Conservation (phyloP, 2,329 filamentous ascomycete species). For the Aureobasidium namibiae region DNA sequence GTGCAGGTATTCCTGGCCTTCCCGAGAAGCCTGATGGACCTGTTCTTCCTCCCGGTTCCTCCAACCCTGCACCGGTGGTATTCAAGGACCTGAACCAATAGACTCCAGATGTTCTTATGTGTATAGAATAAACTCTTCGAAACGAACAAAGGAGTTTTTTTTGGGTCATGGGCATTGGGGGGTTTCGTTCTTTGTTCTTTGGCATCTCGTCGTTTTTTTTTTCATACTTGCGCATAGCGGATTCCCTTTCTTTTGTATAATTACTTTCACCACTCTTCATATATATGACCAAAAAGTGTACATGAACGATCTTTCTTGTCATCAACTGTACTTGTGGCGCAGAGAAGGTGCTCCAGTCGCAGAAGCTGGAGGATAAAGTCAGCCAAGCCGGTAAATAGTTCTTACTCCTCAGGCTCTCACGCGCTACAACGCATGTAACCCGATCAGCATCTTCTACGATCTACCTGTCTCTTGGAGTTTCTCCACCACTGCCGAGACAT, state of each 20-base stretch:
- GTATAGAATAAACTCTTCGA: neutral
- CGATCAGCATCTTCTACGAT: no score
- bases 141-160: neutral
- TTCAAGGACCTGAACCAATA: constrained; percentile 14
- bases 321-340: neutral
- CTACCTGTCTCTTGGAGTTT: no score
- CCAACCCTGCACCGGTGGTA: constrained; percentile 13
- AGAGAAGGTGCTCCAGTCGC: neutral
- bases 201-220: neutral
- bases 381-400: neutral
- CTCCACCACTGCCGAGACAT: neutral
- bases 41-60: constrained; percentile 10
- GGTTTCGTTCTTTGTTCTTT: neutral
- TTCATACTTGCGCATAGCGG: constrained; percentile 12
- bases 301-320: neutral
- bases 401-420: neutral
- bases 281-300: neutral
- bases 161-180: neutral
- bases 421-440: no score
- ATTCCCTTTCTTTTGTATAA: constrained; percentile 11
- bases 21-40: constrained; percentile 12
- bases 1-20: constrained; percentile 15
- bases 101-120: neutral
- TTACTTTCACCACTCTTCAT: neutral
- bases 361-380: neutral